Percentiles rank a stretch among this genome's conserved stretches.
Evolutionary conservation across 345 rosid species (phyloP).

Genomic region (Cardiospermum halicacabum): DNA sequence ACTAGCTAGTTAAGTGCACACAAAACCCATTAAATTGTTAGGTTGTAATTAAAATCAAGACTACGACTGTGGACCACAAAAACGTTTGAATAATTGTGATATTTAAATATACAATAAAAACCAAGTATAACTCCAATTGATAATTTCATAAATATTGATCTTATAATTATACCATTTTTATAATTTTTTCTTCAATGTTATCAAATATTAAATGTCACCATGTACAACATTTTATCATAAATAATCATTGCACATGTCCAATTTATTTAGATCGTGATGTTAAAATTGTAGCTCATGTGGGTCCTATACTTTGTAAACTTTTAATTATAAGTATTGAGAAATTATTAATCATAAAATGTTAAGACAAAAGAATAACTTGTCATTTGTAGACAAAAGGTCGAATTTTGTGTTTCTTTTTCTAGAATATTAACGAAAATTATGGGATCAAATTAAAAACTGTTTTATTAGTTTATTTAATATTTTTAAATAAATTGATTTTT

Average conservation of each 20-base stretch:
- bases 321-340: background rate
- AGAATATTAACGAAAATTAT: background rate
- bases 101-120: no score
- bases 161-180: background rate
- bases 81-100: no score
- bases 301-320: background rate
- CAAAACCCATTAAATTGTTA: background rate
- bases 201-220: background rate
- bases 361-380: background rate
- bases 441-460: background rate
- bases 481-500: no score
- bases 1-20: background rate
- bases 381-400: background rate
- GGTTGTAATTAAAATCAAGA: background rate
- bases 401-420: background rate
- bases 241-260: conserved; percentile 9
- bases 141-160: background rate
- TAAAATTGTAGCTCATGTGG: background rate
- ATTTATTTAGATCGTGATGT: background rate
- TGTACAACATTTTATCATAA: background rate
- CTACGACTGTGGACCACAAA: background rate
- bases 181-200: background rate
- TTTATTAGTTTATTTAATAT: no score
- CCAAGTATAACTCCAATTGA: no score
- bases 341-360: background rate